Evolutionary conservation across 495 filamentous ascomycete genomes (phyloP).

Genomic region (Pseudevernia furfuracea): DNA sequence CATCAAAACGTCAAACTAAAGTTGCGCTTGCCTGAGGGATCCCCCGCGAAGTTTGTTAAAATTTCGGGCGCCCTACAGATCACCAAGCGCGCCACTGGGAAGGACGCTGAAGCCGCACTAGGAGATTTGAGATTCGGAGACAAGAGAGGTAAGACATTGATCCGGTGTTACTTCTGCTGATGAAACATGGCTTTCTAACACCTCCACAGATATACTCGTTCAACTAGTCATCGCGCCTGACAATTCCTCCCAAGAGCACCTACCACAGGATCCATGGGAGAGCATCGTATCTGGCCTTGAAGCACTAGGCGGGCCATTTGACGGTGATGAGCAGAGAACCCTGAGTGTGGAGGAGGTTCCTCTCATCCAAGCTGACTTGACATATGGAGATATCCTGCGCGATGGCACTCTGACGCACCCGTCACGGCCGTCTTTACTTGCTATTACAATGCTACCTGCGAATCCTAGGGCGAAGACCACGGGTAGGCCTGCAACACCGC

Average conservation of each 20-base stretch:
- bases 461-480: conserved; percentile 48
- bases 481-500: conserved; percentile 60
- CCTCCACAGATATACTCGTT: conserved; percentile 68
- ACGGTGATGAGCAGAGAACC: conserved; percentile 77
- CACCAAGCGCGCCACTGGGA: conserved; percentile 93
- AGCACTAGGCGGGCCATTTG: conserved; percentile 83
- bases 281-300: conserved; percentile 92
- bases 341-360: conserved; percentile 91
- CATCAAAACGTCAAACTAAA: conserved; percentile 98
- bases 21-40: conserved; percentile 88
- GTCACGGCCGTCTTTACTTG: conserved; percentile 83
- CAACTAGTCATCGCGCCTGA: conserved; percentile 92
- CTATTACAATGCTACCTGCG: conserved; percentile 95
- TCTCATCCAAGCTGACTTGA: conserved; percentile 89
- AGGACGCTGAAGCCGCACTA: conserved; percentile 86
- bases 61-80: conserved; percentile 96
- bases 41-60: conserved; percentile 95
- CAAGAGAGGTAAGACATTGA: conserved; percentile 56
- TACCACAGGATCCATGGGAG: conserved; percentile 94
- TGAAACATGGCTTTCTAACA: conserved; percentile 18
- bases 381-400: conserved; percentile 87
- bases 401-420: conserved; percentile 84
- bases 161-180: conserved; percentile 7
- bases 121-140: conserved; percentile 95
- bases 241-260: conserved; percentile 71